Base-by-base conservation (phyloP, 148 eudicot species). In the Spergularia bocconei region DNA sequence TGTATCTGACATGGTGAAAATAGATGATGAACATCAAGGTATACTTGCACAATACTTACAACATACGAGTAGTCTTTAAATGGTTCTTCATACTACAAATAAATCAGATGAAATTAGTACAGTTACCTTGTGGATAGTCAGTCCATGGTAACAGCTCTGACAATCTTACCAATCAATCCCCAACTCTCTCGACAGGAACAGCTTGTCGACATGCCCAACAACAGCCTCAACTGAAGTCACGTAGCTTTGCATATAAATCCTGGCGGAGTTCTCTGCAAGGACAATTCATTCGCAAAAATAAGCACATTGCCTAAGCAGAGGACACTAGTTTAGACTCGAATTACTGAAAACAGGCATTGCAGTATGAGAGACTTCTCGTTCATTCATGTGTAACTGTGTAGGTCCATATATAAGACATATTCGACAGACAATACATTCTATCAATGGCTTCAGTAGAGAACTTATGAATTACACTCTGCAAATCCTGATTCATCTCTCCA, bases 101-200 rank as follows among this genome's bases (percentile, higher is more conserved):
- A 48, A n/a, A 48, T 60, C 10, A 13, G 52, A 61, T 11, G 21
- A 15, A 50, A 36, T 41, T 13, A 25, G 59, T 50, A 47, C 9
- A 21, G 60, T 33, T 55, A 14, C 53, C 53, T 13, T 39, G 29
- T 23, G 60, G 29, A 62, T 52, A 38, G 29, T 41, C 19, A 14
- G 50, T 21, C 20, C 25, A 63, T 7, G 14, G 21, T 15, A 15
- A n/a, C 12, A 13, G n/a, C 25, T 39, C 25, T 39, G 75, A 95
- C 98, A 97, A 95, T 50, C 58, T 82, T 78, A 95, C 98, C 98
- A 95, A 75, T 95, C 96, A 60, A 88, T 75, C 16, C 98, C 98
- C 73, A 95, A 72, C 41, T 79, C 88, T 79, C 84, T 89, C 2
- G 90, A 76, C 67, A 76, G 74, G 85, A 83, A 95, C 75, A 95